phyloP scores from a whole-genome alignment of 2,329 filamentous ascomycete genomes.

The Aspergillus cejpii region DNA sequence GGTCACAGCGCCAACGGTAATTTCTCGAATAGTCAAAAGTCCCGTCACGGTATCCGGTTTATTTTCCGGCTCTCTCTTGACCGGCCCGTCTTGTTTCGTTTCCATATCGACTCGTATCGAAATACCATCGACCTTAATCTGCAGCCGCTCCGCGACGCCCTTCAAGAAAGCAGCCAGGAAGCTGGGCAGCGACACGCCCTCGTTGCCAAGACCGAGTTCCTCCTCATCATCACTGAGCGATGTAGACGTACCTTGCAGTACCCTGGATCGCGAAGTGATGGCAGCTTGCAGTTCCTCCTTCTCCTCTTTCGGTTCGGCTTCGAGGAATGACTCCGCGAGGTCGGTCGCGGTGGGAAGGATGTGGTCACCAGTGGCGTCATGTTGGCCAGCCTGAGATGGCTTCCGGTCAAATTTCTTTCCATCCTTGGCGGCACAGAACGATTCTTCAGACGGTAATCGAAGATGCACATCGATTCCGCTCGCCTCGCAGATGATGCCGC shows the following conservation, averaged over 20 bases:
- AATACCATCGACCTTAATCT: conserved; percentile 49
- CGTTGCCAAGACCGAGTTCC: conserved; percentile 48
- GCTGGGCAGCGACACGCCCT: conserved; percentile 50
- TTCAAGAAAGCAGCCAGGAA: conserved; percentile 55
- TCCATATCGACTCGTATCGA: conserved; percentile 48
- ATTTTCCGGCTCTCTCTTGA: conserved; percentile 30
- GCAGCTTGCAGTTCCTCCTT: conserved; percentile 53
- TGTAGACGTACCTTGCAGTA: conserved; percentile 45
- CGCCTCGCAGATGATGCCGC: conserved; percentile 73
- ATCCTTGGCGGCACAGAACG: conserved; percentile 28
- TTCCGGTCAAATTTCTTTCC: conserved; percentile 18
- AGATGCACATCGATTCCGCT: conserved; percentile 71
- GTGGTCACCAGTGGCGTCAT: conserved; percentile 24
- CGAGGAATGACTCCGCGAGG: conserved; percentile 55
- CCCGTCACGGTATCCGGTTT: conserved; percentile 34
- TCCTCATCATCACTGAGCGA: conserved; percentile 46
- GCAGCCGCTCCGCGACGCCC: conserved; percentile 52
- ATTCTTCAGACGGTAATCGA: conserved; percentile 45
- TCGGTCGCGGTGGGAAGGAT: conserved; percentile 52
- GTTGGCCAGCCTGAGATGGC: conserved; percentile 13
- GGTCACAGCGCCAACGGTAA: conserved; percentile 30
- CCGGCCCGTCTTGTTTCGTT: conserved; percentile 34
- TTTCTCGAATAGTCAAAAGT: conserved; percentile 31
- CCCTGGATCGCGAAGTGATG: conserved; percentile 46
- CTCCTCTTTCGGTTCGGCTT: conserved; percentile 52